Evolutionary conservation across 352 stramenopile genomes (phyloP), one percentile per base, ranked within the genome.

Genomic region (Globisporangium canariense): DNA sequence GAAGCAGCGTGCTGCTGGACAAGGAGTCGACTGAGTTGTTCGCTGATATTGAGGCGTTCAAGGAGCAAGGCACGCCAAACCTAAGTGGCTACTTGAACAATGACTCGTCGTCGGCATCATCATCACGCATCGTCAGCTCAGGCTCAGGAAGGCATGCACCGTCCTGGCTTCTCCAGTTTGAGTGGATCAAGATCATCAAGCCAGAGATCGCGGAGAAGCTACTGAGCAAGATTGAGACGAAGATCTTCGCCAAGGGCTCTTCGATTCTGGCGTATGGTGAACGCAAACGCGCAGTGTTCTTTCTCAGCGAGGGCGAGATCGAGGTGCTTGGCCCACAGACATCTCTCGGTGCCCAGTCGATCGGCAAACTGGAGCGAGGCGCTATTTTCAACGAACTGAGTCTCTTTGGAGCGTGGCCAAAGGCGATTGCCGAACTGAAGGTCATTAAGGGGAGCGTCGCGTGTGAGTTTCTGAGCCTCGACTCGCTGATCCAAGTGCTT

Each of bases 361-460:
- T 83, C n/a, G 76, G 75, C 38, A 60, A 43, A 1, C 28, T 91
- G 7, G 36, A 32, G 5, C 57, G 64, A 0, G 57, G 62, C 7
- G 32, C 68, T 1, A 36, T 76, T 22, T 77, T 89, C 41, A 92
- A 92, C 40, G 79, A 92, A 41, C 65, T 86, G 62, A 74, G 74
- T 4, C 49, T 92, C 9, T 85, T 92, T 49, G 68, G 70, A 18
- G 62, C 41, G 13, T 90, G 77, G 77, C 60, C 76, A 1, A 65
- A 70, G 32, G 60, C 77, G 40, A 68, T 68, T 28, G 79, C 78
- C 0, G 54, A 71, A 5, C 79, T 92, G 50, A 65, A 64, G n/a
- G 79, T 78, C 1, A 72, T 75, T 10, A 61, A 55, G 3, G 32
- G 32, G 6, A 30, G 57, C 2, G 78, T 86, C 11, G 66, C 60